Evolutionary conservation across 2,329 filamentous ascomycete genomes (phyloP).

Genomic region (Gyromitra esculenta): DNA sequence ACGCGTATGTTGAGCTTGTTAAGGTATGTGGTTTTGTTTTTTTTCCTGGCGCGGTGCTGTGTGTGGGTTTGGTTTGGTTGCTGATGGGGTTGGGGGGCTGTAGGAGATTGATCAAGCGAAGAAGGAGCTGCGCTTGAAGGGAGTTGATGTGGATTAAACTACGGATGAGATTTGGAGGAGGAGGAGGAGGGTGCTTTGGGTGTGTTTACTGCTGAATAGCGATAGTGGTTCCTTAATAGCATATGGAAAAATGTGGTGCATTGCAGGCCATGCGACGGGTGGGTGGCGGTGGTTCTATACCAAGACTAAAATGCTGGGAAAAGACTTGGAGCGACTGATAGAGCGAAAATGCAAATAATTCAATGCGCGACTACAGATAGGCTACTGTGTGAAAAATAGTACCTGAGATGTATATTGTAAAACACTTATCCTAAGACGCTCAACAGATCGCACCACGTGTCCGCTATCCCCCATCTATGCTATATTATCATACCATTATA

Average conservation of each 20-base stretch:
- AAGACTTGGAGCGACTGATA: slow-evolving; percentile 1
- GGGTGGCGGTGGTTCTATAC: slow-evolving; percentile 3
- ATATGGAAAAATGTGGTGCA: slow-evolving; percentile 8
- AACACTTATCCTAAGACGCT: background rate
- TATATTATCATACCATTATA: background rate
- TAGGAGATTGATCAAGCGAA: slow-evolving; percentile 80
- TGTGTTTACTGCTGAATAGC: slow-evolving; percentile 6
- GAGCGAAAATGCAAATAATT: slow-evolving; percentile 13
- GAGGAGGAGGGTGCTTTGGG: background rate
- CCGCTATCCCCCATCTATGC: background rate
- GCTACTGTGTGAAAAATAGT: background rate
- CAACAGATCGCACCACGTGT: slow-evolving; percentile 15
- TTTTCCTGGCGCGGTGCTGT: no score
- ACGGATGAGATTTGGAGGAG: background rate
- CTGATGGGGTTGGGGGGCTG: slow-evolving; percentile 65
- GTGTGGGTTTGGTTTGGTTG: background rate
- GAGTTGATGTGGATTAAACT: slow-evolving; percentile 78
- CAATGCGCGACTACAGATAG: slow-evolving; percentile 5
- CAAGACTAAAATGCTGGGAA: background rate
- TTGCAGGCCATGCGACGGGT: slow-evolving; percentile 4
- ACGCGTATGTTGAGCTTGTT: slow-evolving; percentile 82
- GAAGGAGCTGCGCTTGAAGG: slow-evolving; percentile 75
- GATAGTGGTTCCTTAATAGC: slow-evolving; percentile 12
- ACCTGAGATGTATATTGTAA: slow-evolving; percentile 7
- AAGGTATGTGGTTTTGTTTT: slow-evolving; percentile 32